Base-by-base conservation (phyloP, 169 alveolate species). In the Eimeria brunetti region DNA sequence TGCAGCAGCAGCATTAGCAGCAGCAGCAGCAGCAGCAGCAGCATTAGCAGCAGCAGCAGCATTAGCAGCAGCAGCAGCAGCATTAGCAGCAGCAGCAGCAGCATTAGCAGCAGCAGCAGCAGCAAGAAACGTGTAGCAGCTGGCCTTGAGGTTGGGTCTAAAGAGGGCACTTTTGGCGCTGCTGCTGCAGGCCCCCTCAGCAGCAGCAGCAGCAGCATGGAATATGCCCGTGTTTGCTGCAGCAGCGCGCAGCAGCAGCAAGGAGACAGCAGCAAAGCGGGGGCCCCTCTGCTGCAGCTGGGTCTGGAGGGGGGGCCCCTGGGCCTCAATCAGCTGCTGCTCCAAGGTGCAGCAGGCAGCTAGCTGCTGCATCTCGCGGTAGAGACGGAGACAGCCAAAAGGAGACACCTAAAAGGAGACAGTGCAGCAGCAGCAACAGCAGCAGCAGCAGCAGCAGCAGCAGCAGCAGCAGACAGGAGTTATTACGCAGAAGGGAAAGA, bases 21-120 rank as follows among this genome's bases (percentile, higher is more conserved):
- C 56, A n/a, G 27, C 86, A 11, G 20, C n/a, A 12, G 86, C 56
- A 76, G 56, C 14, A 9, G n/a, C 86, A 76, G 86, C 49, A 76
- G 56, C 56, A 38, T 49, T n/a, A 38, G 56, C 86, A 76, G 56
- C 86, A 41, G 38, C 86, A 76, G 86, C 86, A 76, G 86, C 56
- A 38, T 12, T 76, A 41, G n/a, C 46, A 12, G 56, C 56, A 38
- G 46, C 27, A 56, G 11, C 58, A 12, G 14, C n/a, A n/a, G n/a
- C n/a, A n/a, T n/a, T n/a, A n/a, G n/a, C n/a, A n/a, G n/a, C n/a
- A n/a, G n/a, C n/a, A n/a, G n/a, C n/a, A n/a, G n/a, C n/a, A n/a
- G n/a, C n/a, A n/a, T n/a, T n/a, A n/a, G n/a, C n/a, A n/a, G n/a
- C n/a, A n/a, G n/a, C n/a, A n/a, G n/a, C n/a, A n/a, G n/a, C n/a